Conservation (phyloP, 345 rosid genomes). For the Noccaea caerulescens region DNA sequence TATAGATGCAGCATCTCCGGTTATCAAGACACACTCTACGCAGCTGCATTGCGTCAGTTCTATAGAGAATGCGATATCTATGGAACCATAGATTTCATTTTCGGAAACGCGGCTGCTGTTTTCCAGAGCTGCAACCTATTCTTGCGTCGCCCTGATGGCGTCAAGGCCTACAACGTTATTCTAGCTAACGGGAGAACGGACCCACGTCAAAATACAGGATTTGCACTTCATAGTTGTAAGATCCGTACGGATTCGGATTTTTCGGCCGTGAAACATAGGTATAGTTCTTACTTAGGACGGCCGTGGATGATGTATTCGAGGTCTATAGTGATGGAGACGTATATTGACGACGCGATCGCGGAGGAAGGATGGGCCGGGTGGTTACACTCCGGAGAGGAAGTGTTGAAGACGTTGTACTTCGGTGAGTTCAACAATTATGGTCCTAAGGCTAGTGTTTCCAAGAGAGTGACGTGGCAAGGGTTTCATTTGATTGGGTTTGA, state of each 20-base stretch:
- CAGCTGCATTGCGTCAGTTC: slow-evolving; percentile 73
- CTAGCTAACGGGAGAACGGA: slow-evolving; percentile 68
- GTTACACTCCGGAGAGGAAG: slow-evolving; percentile 61
- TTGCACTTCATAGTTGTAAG: slow-evolving; percentile 61
- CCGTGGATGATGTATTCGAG: slow-evolving; percentile 84
- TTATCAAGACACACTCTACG: slow-evolving; percentile 81
- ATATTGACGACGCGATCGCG: slow-evolving; percentile 53
- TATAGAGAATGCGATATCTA: slow-evolving; percentile 78
- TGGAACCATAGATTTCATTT: slow-evolving; percentile 80
- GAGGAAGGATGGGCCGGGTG: slow-evolving; percentile 76
- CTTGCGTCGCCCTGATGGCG: slow-evolving; percentile 50
- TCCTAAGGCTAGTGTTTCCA: slow-evolving; percentile 59
- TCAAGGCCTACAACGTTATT: slow-evolving; percentile 47
- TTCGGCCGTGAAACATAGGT: slow-evolving; percentile 43
- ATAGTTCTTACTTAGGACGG: slow-evolving; percentile 64
- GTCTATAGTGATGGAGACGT: slow-evolving; percentile 67
- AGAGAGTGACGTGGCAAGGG: slow-evolving; percentile 74
- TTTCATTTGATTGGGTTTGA: slow-evolving; percentile 53
- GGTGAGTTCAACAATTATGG: slow-evolving; percentile 77
- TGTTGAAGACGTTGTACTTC: slow-evolving; percentile 74
- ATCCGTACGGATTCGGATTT: slow-evolving; percentile 48
- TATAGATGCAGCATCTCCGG: slow-evolving; percentile 76
- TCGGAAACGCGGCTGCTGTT: slow-evolving; percentile 84
- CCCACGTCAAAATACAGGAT: slow-evolving; percentile 77
- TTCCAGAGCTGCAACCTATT: slow-evolving; percentile 67